A percentile compares a stretch with the other conserved stretches of the same genome.
Evolutionary conservation across 2,329 filamentous ascomycete species (phyloP).

Genomic region (Pyrenophora seminiperda): DNA sequence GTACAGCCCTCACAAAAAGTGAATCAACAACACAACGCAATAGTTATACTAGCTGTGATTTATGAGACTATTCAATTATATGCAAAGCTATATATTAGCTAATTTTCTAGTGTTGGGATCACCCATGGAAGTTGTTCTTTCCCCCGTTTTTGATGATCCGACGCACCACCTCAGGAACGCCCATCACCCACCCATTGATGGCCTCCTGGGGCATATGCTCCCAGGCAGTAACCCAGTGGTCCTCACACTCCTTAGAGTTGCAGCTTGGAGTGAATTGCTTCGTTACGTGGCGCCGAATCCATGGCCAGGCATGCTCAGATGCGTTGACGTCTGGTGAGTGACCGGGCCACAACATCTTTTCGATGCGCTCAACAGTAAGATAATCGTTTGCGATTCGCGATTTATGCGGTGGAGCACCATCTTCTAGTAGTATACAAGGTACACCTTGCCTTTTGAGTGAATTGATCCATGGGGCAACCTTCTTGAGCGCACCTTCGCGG

Average conservation of each 20-base stretch:
- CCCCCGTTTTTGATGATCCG: conserved; percentile 7
- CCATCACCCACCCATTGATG: conserved; percentile 10
- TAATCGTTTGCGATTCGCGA: conserved; percentile 7
- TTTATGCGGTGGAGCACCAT: conserved; percentile 13
- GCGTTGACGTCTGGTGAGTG: conserved; percentile 15
- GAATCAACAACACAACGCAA: background rate
- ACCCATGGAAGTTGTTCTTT: conserved; percentile 14
- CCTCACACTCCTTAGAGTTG: conserved; percentile 1
- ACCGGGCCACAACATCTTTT: conserved; percentile 11
- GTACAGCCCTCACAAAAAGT: background rate
- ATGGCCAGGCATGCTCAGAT: conserved; percentile 14
- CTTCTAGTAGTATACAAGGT: conserved; percentile 1
- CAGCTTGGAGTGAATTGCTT: conserved; percentile 6
- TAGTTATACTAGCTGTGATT: background rate
- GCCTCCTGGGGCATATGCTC: conserved; percentile 6
- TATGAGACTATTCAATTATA: background rate
- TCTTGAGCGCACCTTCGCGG: conserved; percentile 6
- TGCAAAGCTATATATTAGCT: background rate
- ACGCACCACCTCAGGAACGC: conserved; percentile 2
- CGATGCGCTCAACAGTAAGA: background rate
- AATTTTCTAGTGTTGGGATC: background rate
- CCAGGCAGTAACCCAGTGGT: conserved; percentile 2
- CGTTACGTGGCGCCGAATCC: conserved; percentile 6
- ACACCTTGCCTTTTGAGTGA: background rate
- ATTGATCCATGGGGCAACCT: conserved; percentile 6